Conservation (phyloP, 495 filamentous ascomycete species). For the Opeltia flavorubescens region DNA sequence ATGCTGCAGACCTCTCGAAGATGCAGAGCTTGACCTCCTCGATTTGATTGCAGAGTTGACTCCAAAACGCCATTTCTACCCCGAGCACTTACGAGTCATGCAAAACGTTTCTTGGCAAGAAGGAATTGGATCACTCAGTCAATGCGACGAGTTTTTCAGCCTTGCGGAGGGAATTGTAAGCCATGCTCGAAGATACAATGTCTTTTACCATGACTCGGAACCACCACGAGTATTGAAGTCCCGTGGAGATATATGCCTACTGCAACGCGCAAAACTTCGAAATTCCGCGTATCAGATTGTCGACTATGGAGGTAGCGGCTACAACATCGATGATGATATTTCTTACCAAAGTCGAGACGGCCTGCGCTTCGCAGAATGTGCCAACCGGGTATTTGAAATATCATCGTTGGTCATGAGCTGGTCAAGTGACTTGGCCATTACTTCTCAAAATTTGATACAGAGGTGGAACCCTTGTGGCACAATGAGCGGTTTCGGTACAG, state of each 20-base stretch:
- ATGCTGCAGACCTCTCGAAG: constrained; percentile 33
- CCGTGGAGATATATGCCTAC: neutral
- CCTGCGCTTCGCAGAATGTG: neutral
- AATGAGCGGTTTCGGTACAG: neutral
- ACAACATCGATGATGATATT: neutral
- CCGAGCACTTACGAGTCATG: constrained; percentile 30
- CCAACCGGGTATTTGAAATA: neutral
- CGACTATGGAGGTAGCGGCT: neutral
- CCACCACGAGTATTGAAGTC: neutral
- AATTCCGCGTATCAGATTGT: neutral
- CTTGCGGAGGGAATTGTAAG: neutral
- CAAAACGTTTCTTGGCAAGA: constrained; percentile 34
- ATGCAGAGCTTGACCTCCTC: constrained; percentile 27
- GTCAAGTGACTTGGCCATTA: neutral
- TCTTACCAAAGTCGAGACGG: neutral
- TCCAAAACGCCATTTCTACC: constrained; percentile 43
- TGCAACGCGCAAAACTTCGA: neutral
- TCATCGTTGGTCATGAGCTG: neutral
- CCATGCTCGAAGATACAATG: neutral
- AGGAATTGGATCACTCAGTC: neutral
- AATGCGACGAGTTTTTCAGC: neutral
- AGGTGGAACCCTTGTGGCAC: neutral
- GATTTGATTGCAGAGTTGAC: constrained; percentile 34
- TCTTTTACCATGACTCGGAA: neutral
- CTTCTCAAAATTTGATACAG: neutral